Conservation (phyloP, 345 rosid species). For the Cardamine occulta region DNA sequence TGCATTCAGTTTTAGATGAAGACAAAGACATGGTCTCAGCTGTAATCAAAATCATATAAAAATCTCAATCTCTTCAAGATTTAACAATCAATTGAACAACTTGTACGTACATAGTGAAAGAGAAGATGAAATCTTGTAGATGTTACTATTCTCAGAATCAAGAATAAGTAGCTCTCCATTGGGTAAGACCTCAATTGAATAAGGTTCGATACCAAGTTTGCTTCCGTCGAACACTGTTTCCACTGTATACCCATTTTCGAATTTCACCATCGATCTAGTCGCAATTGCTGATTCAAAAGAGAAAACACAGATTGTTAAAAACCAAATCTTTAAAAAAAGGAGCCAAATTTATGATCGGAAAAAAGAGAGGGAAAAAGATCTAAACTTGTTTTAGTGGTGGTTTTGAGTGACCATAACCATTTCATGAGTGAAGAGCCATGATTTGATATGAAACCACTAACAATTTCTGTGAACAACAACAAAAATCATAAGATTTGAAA, state of each 20-base stretch:
- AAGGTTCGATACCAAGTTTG: slow-evolving; percentile 92
- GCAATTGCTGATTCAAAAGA: slow-evolving; percentile 57
- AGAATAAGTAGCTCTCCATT: slow-evolving; percentile 86
- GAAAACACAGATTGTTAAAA: slow-evolving; percentile 27
- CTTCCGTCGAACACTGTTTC: slow-evolving; percentile 99
- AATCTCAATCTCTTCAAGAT: slow-evolving; percentile 3
- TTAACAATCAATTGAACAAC: slow-evolving; percentile 4
- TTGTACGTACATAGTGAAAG: slow-evolving; percentile 77
- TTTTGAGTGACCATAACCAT: slow-evolving; percentile 91
- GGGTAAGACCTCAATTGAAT: slow-evolving; percentile 77
- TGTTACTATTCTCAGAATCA: slow-evolving; percentile 89
- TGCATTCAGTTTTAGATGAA: slow-evolving; percentile 33
- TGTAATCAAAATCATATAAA: slow-evolving; percentile 14
- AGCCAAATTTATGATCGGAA: background rate
- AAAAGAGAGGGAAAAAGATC: slow-evolving; percentile 30
- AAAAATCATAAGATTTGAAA: slow-evolving; percentile 15
- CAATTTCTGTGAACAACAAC: slow-evolving; percentile 64
- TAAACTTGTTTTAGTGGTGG: slow-evolving; percentile 88
- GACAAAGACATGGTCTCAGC: slow-evolving; percentile 15
- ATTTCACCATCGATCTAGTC: slow-evolving; percentile 92
- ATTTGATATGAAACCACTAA: slow-evolving; percentile 75
- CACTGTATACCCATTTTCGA: slow-evolving; percentile 89
- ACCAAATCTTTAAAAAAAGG: slow-evolving; percentile 1
- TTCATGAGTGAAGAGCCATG: slow-evolving; percentile 72
- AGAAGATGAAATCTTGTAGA: slow-evolving; percentile 86